Evolutionary conservation across 768 basidiomycete species (phyloP), one percentile per base, ranked within the genome.

Genomic region (Coprinopsis sp.): DNA sequence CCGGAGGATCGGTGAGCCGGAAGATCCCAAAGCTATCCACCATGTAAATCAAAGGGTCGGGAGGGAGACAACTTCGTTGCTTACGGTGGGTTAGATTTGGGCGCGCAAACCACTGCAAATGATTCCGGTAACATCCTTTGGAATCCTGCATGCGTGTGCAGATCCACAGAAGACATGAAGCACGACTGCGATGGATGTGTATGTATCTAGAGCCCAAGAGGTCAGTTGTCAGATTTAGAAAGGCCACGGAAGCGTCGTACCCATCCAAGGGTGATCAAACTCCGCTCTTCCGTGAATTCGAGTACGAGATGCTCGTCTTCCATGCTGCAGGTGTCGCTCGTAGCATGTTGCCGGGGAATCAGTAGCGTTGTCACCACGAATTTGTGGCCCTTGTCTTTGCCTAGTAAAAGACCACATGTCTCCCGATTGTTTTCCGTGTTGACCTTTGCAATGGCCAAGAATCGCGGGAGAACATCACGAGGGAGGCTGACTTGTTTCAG

Each of bases 111-210:
- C 30, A 95, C 87, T 0, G 92, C 92, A 60, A 95, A 89, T 0
- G 89, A 91, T 59, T 96, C 92, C 0, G 87, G 87, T 3, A 96
- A 75, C 84, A 91, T 92, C 28, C 79, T 64, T 56, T 95, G 92
- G 66, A 93, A 96, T 6, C 79, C 84, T 1, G 87, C 82, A 62
- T 94, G 92, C 2, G 91, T 94, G 56, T 96, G 92, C 18, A 96
- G 64, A 62, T 95, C 92, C 14, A 94, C 84, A 6, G 91, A 94
- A 5, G 91, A 93, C 87, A 95, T 91, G 69, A 96, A 96, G 64
- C 91, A 92, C 45, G 85, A 84, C 54, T 93, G 91, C 4, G 89
- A 85, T 1, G 91, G 91, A 61, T 94, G 91, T 0, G 90, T 93
- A 65, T 93, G 91, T 55, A 94, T 94, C 90, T 93, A 58, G 42